Conservation (phyloP, 2,329 filamentous ascomycete species). For the Raffaelea deltoideospora region DNA sequence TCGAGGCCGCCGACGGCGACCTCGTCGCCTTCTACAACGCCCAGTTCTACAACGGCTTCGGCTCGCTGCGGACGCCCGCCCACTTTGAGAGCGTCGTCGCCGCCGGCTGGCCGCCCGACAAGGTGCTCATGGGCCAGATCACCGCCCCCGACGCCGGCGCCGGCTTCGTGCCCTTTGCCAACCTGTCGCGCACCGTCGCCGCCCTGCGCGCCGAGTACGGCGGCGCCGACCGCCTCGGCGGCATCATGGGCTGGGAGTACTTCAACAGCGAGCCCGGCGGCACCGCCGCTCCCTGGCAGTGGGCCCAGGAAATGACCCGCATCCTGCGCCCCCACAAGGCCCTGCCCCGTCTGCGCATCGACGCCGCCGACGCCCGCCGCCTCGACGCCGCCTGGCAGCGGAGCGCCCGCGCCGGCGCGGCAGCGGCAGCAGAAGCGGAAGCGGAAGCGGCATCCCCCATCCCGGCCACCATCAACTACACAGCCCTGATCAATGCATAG, state of each 20-base stretch:
- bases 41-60: conserved; percentile 91
- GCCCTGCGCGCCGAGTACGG: conserved; percentile 36
- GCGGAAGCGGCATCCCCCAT: neutral
- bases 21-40: conserved; percentile 75
- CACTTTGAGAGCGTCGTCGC: conserved; percentile 37
- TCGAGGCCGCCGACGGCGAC: conserved; percentile 51
- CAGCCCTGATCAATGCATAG: conserved; percentile 14
- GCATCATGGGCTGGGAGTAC: conserved; percentile 92
- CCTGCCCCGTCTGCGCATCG: conserved; percentile 10
- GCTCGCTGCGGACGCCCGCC: conserved; percentile 30
- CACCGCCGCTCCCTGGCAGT: conserved; percentile 52
- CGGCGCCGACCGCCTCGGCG: conserved; percentile 56
- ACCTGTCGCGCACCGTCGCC: conserved; percentile 26
- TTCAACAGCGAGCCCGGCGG: conserved; percentile 66
- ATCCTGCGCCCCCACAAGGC: conserved; percentile 18
- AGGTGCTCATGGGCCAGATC: conserved; percentile 66
- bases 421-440: neutral
- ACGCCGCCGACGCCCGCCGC: conserved; percentile 8
- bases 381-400: conserved; percentile 11
- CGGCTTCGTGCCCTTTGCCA: conserved; percentile 34
- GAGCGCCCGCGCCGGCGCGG: conserved; percentile 6
- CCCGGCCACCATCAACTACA: conserved; percentile 12
- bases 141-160: conserved; percentile 61
- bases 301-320: conserved; percentile 54
- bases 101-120: conserved; percentile 55